Percentiles rank a stretch among this genome's conserved stretches.
Conservation (phyloP, 1,284 basidiomycete species). For the Ceratorhiza oryzae-sativae region DNA sequence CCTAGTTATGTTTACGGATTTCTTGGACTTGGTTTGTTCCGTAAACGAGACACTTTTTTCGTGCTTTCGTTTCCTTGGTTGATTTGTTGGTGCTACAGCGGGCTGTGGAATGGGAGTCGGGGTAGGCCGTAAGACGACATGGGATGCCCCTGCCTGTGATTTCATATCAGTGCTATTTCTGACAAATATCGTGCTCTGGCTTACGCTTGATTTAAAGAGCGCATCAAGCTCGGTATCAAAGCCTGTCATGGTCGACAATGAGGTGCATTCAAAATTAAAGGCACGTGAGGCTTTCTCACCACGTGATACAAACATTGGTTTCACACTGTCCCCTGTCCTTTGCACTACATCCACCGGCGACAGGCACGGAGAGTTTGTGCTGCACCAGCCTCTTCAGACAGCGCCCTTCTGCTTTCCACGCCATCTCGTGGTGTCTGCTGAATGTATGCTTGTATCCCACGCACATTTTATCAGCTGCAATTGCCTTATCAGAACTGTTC, state of each 20-base stretch:
- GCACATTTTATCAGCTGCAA: background rate
- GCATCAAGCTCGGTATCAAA: slow-evolving; percentile 51
- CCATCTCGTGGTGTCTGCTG: background rate
- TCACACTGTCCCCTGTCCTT: background rate
- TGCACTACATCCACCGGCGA: background rate
- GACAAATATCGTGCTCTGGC: slow-evolving; percentile 30
- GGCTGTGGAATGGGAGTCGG: background rate
- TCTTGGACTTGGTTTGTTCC: slow-evolving; percentile 11
- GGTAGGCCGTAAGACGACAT: slow-evolving; percentile 40
- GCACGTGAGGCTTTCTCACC: slow-evolving; percentile 5
- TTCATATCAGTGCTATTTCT: background rate
- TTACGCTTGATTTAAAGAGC: slow-evolving; percentile 53
- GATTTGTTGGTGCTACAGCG: slow-evolving; percentile 15
- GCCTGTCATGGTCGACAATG: slow-evolving; percentile 12
- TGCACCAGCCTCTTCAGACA: background rate
- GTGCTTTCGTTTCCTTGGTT: slow-evolving; percentile 35
- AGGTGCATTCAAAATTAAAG: slow-evolving; percentile 6
- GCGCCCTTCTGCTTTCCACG: background rate
- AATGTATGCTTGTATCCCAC: background rate
- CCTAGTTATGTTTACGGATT: slow-evolving; percentile 21
- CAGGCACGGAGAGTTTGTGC: background rate
- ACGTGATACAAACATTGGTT: background rate
- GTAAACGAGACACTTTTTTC: slow-evolving; percentile 19
- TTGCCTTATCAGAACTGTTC: background rate
- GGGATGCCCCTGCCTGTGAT: slow-evolving; percentile 22